phyloP scores from a whole-genome alignment of 805 yeast genomes.

The Phaffomyces antillensis region DNA sequence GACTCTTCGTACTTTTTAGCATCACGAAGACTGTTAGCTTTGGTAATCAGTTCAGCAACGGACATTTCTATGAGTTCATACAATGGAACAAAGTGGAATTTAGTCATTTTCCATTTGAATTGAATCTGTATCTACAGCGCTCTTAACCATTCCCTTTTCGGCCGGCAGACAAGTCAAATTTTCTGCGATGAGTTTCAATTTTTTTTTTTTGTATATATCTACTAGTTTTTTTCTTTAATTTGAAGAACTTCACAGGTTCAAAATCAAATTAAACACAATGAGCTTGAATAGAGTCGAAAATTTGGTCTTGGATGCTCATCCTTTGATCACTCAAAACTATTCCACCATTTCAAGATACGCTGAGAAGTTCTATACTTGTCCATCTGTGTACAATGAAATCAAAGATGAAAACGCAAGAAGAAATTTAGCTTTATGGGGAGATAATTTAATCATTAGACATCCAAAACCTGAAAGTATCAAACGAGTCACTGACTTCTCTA shows the following conservation, averaged over 20 bases:
- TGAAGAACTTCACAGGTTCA: neutral
- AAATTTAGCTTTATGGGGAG: conserved; percentile 78
- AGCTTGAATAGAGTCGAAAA: conserved; percentile 12
- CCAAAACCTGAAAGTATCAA: conserved; percentile 62
- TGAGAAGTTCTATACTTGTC: conserved; percentile 72
- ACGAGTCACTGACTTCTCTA: conserved; percentile 69
- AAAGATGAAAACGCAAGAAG: conserved; percentile 78
- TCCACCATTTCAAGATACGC: conserved; percentile 68
- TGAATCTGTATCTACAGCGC: neutral
- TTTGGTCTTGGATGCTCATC: conserved; percentile 90
- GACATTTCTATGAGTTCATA: conserved; percentile 20
- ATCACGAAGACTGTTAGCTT: conserved; percentile 34
- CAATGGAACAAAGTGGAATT: neutral
- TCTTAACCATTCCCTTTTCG: conserved; percentile 2
- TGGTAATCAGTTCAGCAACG: conserved; percentile 25
- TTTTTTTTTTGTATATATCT: neutral
- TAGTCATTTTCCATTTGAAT: neutral
- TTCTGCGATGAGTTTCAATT: conserved; percentile 6
- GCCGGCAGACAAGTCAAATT: neutral
- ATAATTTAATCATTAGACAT: conserved; percentile 60
- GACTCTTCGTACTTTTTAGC: conserved; percentile 38
- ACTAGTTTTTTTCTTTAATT: neutral
- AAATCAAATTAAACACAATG: neutral
- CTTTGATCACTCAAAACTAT: conserved; percentile 80
- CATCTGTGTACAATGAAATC: conserved; percentile 83